Percentiles rank a stretch among this genome's conserved stretches.
Evolutionary conservation across 1,284 basidiomycete species (phyloP).

Genomic region (Puccinia hordei): DNA sequence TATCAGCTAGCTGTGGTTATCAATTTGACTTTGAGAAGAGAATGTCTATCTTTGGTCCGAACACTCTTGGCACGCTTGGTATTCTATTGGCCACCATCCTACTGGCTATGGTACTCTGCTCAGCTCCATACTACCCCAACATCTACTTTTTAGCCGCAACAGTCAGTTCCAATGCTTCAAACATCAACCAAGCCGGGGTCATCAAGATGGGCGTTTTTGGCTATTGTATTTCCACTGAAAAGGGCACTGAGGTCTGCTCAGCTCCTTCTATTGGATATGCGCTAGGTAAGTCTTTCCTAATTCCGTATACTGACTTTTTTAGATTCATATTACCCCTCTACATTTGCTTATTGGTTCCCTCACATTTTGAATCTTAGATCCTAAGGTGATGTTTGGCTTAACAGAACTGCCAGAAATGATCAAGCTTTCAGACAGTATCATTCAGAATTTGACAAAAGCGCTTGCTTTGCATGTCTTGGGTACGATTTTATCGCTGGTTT

Average conservation of each 20-base stretch:
- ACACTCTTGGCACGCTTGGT: conserved; percentile 32
- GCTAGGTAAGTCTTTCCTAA: conserved; percentile 30
- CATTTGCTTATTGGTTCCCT: not conserved
- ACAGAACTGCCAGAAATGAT: conserved; percentile 15
- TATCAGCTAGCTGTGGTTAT: not conserved
- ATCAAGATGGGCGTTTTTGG: conserved; percentile 43
- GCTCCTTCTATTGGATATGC: conserved; percentile 22
- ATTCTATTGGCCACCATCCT: conserved; percentile 17
- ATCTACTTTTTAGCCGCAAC: conserved; percentile 28
- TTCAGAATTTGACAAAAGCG: conserved; percentile 26
- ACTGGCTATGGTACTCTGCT: not conserved
- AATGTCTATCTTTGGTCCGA: conserved; percentile 33
- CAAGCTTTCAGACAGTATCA: conserved; percentile 6
- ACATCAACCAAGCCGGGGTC: conserved; percentile 14
- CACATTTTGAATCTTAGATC: not conserved
- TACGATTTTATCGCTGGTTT: not conserved
- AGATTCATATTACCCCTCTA: too few species aligned
- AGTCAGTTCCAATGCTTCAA: conserved; percentile 14
- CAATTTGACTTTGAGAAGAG: not conserved
- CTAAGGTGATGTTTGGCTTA: conserved; percentile 19
- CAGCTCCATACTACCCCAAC: not conserved
- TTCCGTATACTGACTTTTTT: not conserved
- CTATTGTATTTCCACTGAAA: conserved; percentile 22
- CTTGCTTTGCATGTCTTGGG: conserved; percentile 34
- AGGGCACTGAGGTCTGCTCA: conserved; percentile 19